Conservation (phyloP, 768 basidiomycete species). For the Scleroderma bovista region DNA sequence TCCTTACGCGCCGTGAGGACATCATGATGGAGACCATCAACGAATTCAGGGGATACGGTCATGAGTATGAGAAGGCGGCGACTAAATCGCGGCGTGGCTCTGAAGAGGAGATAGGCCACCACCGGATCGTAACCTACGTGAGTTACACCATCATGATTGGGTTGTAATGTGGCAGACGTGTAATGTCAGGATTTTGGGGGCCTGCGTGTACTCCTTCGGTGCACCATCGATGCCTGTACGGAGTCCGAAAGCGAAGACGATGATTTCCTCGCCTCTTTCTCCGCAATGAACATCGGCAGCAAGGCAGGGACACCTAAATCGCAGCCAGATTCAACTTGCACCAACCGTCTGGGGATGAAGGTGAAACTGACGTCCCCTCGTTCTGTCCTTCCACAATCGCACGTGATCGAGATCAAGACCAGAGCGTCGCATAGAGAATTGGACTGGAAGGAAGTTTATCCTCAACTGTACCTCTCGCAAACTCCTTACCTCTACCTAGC, state of each 20-base stretch:
- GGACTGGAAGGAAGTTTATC: conserved; percentile 58
- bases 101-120: conserved; percentile 48
- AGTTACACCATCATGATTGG: conserved; percentile 17
- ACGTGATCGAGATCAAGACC: conserved; percentile 34
- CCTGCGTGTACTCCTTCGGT: conserved; percentile 53
- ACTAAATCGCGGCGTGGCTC: conserved; percentile 47
- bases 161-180: background rate
- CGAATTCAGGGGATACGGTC: conserved; percentile 43
- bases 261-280: conserved; percentile 22
- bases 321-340: background rate
- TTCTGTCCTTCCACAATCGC: conserved; percentile 29
- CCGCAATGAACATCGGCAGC: conserved; percentile 14
- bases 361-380: conserved; percentile 22
- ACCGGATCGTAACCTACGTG: conserved; percentile 61
- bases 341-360: conserved; percentile 5
- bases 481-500: conserved; percentile 58
- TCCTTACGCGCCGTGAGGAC: conserved; percentile 57
- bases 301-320: background rate
- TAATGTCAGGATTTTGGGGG: conserved; percentile 47
- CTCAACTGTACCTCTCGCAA: conserved; percentile 66
- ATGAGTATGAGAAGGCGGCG: conserved; percentile 55
- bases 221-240: conserved; percentile 45
- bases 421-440: conserved; percentile 23
- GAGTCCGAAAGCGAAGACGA: conserved; percentile 11
- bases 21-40: background rate